Conservation (phyloP, 495 filamentous ascomycete species). For the Bacidia rubella region DNA sequence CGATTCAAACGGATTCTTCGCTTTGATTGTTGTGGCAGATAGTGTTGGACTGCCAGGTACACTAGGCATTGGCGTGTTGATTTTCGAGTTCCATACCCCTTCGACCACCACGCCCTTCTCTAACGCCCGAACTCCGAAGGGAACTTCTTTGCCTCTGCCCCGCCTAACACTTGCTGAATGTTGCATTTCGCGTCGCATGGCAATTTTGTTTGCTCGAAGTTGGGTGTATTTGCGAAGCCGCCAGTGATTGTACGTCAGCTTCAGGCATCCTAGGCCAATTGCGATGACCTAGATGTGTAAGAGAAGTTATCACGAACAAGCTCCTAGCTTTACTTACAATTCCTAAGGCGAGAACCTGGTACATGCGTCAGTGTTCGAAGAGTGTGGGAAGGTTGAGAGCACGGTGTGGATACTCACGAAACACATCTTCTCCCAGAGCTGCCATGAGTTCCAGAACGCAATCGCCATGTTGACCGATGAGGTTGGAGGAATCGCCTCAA, state of each 20-base stretch:
- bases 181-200: slow-evolving; percentile 33
- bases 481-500: background rate
- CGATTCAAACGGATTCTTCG: background rate
- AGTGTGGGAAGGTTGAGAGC: slow-evolving; percentile 4
- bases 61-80: slow-evolving; percentile 39
- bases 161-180: slow-evolving; percentile 24
- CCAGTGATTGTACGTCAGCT: slow-evolving; percentile 46
- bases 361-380: slow-evolving; percentile 12
- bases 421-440: slow-evolving; percentile 81
- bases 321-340: slow-evolving; percentile 28
- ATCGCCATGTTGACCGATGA: slow-evolving; percentile 4
- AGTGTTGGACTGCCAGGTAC: slow-evolving; percentile 17
- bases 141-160: slow-evolving; percentile 44
- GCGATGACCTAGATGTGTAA: slow-evolving; percentile 34
- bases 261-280: slow-evolving; percentile 30
- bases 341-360: slow-evolving; percentile 29
- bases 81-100: slow-evolving; percentile 74
- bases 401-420: slow-evolving; percentile 47
- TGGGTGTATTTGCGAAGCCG: slow-evolving; percentile 49
- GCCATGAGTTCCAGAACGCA: slow-evolving; percentile 64
- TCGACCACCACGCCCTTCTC: slow-evolving; percentile 76
- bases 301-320: slow-evolving; percentile 5
- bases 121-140: slow-evolving; percentile 80
- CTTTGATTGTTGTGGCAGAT: slow-evolving; percentile 3
- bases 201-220: slow-evolving; percentile 50